Percentiles rank a stretch among this genome's conserved stretches.
phyloP scores from a whole-genome alignment of 2,329 filamentous ascomycete species.

The Ambrosiella xylebori region DNA sequence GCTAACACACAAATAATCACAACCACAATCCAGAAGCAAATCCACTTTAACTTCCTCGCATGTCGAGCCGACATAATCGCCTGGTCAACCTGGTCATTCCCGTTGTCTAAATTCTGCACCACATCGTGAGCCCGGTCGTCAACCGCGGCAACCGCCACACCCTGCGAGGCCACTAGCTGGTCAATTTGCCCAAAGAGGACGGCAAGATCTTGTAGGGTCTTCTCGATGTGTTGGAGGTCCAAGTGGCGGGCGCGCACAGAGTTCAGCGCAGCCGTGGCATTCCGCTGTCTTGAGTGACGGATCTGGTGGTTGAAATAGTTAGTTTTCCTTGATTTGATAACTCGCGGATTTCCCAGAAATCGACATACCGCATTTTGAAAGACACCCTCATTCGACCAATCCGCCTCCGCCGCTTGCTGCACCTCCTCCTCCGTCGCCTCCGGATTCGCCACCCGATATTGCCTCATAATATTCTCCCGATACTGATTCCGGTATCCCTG shows the following conservation, averaged over 20 bases:
- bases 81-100: constrained; percentile 37
- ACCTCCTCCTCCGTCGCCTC: constrained; percentile 62
- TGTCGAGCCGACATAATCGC: constrained; percentile 51
- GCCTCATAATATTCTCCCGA: constrained; percentile 60
- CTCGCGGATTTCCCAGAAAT: neutral
- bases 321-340: constrained; percentile 4
- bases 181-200: constrained; percentile 59
- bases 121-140: constrained; percentile 51
- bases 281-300: constrained; percentile 5
- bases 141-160: constrained; percentile 40
- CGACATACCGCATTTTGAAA: constrained; percentile 65
- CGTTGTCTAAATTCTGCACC: constrained; percentile 47
- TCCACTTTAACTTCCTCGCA: constrained; percentile 67
- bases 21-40: constrained; percentile 43
- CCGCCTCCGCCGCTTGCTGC: constrained; percentile 46
- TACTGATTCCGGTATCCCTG: constrained; percentile 52
- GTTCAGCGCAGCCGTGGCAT: constrained; percentile 37
- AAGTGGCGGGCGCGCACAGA: constrained; percentile 69
- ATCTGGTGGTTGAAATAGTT: neutral
- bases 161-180: constrained; percentile 56
- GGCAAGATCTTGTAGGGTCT: constrained; percentile 53
- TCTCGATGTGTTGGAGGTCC: constrained; percentile 66
- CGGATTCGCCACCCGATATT: constrained; percentile 69
- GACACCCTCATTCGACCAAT: constrained; percentile 64
- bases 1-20: constrained; percentile 38